phyloP scores from a whole-genome alignment of 2,329 filamentous ascomycete species.

The Sclerotiophoma versabilis region DNA sequence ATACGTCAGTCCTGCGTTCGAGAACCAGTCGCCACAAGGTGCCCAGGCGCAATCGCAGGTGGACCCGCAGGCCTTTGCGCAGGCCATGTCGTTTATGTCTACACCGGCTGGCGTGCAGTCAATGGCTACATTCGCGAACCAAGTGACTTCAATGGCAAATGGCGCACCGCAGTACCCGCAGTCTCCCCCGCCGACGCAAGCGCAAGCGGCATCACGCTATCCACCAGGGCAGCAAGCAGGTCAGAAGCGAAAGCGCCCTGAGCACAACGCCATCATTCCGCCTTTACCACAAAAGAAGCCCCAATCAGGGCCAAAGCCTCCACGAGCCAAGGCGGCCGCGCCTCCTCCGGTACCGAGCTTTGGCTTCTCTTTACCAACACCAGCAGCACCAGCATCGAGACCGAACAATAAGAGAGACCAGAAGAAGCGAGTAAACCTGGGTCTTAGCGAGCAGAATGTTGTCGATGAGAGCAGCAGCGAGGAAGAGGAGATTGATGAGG shows the following conservation, averaged over 20 bases:
- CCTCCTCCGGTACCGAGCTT: constrained; percentile 48
- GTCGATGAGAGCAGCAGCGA: constrained; percentile 62
- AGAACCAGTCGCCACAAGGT: constrained; percentile 14
- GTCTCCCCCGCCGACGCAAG: constrained; percentile 7
- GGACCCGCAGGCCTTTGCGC: constrained; percentile 34
- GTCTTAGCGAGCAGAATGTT: constrained; percentile 70
- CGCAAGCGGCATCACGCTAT: constrained; percentile 21
- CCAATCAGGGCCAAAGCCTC: constrained; percentile 36
- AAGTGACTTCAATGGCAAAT: constrained; percentile 11
- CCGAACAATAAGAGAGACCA: constrained; percentile 51
- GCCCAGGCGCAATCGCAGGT: constrained; percentile 21
- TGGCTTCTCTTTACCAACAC: constrained; percentile 40
- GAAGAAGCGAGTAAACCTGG: constrained; percentile 75
- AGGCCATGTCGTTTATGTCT: constrained; percentile 41
- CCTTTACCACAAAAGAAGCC: constrained; percentile 20
- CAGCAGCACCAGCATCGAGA: constrained; percentile 7
- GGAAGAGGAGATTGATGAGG: constrained; percentile 75
- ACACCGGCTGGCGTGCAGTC: constrained; percentile 40
- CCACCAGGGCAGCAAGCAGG: constrained; percentile 29
- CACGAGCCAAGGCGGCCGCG: constrained; percentile 41
- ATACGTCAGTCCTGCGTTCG: constrained; percentile 27
- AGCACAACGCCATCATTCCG: constrained; percentile 21
- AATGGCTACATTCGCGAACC: constrained; percentile 32
- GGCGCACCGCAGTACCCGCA: constrained; percentile 2
- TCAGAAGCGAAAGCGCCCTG: constrained; percentile 40